Conservation (phyloP, 169 alveolate genomes). For the Eimeria tenella region DNA sequence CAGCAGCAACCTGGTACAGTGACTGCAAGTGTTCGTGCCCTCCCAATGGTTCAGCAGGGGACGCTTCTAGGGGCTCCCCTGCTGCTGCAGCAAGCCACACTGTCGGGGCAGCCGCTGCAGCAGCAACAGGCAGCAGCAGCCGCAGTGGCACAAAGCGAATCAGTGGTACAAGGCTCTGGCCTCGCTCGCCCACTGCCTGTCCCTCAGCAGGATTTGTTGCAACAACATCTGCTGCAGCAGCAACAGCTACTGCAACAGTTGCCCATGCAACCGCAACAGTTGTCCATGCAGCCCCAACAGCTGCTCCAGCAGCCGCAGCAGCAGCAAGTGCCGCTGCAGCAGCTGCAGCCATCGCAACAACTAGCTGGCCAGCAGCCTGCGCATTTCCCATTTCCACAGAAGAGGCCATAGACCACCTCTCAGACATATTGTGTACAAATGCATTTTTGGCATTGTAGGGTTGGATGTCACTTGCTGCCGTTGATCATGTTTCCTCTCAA, state of each 20-base stretch:
- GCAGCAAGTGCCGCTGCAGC: constrained; percentile 21
- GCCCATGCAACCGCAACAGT: background rate
- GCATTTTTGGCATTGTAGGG: background rate
- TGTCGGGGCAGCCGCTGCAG: background rate
- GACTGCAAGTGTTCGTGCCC: background rate
- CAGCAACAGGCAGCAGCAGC: constrained; percentile 51
- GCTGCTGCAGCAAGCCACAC: constrained; percentile 29
- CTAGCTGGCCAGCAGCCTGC: background rate
- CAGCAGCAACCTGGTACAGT: constrained; percentile 32
- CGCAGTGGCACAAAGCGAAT: constrained; percentile 17
- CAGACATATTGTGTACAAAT: too few relatives aligned
- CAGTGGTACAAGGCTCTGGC: background rate
- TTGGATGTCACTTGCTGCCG: background rate
- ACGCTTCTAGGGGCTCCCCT: background rate
- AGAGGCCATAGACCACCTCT: background rate
- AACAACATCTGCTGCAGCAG: constrained; percentile 44
- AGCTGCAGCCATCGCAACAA: constrained; percentile 16
- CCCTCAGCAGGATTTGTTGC: constrained; percentile 1
- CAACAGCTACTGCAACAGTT: constrained; percentile 8
- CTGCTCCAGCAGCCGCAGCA: constrained; percentile 20
- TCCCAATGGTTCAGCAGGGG: constrained; percentile 1
- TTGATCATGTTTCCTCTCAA: background rate
- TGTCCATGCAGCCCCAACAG: background rate
- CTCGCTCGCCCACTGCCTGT: background rate
- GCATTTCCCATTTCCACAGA: background rate